These are phyloP conservation scores for Lichtheimia ramosa DNA, from an alignment of 371 early-diverging fungal genomes.

Conservation along the genomic window DNA sequence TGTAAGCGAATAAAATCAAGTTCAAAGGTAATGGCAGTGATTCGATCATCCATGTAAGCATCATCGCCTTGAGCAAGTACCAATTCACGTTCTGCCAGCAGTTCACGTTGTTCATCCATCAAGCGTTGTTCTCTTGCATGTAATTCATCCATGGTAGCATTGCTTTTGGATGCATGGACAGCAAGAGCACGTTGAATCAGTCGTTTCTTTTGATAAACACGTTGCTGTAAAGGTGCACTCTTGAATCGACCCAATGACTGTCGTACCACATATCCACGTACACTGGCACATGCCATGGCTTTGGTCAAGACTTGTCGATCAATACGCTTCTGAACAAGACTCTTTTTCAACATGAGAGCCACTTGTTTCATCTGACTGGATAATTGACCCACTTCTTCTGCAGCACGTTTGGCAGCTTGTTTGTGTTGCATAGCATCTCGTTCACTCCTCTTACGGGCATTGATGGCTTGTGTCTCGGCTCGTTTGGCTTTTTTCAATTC, in stretches of 20 bases:
- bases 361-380: constrained; percentile 36
- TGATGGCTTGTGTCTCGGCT: constrained; percentile 47
- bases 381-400: constrained; percentile 30
- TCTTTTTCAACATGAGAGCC: constrained; percentile 28
- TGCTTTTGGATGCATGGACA: not conserved
- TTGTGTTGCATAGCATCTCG: constrained; percentile 30
- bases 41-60: constrained; percentile 80
- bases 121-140: constrained; percentile 48
- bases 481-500: constrained; percentile 67
- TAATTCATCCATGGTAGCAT: constrained; percentile 1
- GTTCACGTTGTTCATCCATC: constrained; percentile 62
- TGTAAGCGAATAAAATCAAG: constrained; percentile 20
- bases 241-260: constrained; percentile 11
- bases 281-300: constrained; percentile 47
- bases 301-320: constrained; percentile 41
- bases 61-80: constrained; percentile 41
- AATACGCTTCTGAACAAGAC: constrained; percentile 21
- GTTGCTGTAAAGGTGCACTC: constrained; percentile 21
- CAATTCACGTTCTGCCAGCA: constrained; percentile 62
- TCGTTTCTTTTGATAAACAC: constrained; percentile 31
- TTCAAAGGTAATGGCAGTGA: constrained; percentile 45
- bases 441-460: constrained; percentile 22
- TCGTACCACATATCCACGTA: constrained; percentile 36
- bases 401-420: constrained; percentile 21
- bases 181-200: constrained; percentile 16